phyloP scores from a whole-genome alignment of 2,329 filamentous ascomycete species.

The Venturia aucupariae region DNA sequence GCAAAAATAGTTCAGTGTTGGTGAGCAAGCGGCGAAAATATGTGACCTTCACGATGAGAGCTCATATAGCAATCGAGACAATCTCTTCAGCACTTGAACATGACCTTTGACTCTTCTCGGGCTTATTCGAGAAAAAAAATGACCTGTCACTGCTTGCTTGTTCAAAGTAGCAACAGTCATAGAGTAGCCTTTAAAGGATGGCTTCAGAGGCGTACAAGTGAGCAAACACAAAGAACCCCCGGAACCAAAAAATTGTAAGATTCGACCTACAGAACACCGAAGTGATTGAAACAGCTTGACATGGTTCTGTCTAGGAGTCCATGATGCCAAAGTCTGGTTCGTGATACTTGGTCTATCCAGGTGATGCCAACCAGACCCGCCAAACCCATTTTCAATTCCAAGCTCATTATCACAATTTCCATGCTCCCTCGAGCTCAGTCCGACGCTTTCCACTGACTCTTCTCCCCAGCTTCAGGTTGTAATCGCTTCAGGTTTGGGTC shows the following conservation, averaged over 20 bases:
- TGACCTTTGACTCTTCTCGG: not conserved
- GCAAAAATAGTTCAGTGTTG: not conserved
- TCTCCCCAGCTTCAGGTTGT: not conserved
- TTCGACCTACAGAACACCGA: not conserved
- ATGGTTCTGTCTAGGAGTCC: not conserved
- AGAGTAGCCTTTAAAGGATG: not conserved
- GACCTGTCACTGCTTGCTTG: conserved; percentile 1
- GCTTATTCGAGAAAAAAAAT: not conserved
- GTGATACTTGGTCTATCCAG: not conserved
- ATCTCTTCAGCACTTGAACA: not conserved
- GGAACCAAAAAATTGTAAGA: not conserved
- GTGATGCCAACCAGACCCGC: not conserved
- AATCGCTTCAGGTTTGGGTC: not conserved
- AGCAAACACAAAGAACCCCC: not conserved
- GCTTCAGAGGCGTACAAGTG: not conserved
- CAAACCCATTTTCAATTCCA: not conserved
- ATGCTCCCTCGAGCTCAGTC: not conserved
- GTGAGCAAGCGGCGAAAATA: not conserved
- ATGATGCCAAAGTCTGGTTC: not conserved
- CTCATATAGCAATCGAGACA: not conserved
- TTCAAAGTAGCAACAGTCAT: not conserved
- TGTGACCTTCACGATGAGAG: not conserved
- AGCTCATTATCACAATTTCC: not conserved
- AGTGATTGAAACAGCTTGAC: not conserved
- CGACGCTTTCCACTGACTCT: not conserved